These are phyloP conservation scores for Magnusiomyces paraingens DNA, from an alignment of 1,139 yeast species.

Conservation along the genomic window DNA sequence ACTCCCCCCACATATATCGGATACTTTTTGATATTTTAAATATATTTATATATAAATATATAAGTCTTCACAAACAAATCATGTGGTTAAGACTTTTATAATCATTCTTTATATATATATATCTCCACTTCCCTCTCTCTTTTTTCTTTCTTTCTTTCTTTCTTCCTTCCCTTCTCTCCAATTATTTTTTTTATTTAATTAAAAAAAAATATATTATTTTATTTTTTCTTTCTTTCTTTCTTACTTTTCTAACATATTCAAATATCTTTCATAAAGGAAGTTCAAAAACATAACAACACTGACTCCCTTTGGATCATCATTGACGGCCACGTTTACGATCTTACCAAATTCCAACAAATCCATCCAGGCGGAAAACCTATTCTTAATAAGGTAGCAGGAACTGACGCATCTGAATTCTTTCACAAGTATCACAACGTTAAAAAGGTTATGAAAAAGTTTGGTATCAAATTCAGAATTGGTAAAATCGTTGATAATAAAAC, in stretches of 20 bases:
- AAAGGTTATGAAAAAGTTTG: conserved; percentile 36
- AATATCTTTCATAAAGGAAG: conserved; percentile 42
- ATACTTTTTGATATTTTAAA: no score
- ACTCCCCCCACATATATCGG: no score
- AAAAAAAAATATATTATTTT: no score
- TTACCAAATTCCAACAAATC: conserved; percentile 75
- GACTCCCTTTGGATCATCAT: conserved; percentile 85
- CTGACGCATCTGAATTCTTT: conserved; percentile 82
- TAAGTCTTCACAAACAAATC: no score
- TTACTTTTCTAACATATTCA: neutral
- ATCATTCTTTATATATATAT: neutral
- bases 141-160: neutral
- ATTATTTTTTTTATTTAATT: no score
- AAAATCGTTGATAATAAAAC: conserved; percentile 14
- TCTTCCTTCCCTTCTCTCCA: neutral
- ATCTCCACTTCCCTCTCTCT: neutral
- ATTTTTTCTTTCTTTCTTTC: no score
- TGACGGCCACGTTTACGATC: conserved; percentile 82
- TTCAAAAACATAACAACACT: conserved; percentile 67
- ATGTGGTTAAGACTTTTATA: neutral
- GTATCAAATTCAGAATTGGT: conserved; percentile 36
- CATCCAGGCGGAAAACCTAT: conserved; percentile 90
- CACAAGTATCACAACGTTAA: conserved; percentile 41
- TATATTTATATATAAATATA: no score
- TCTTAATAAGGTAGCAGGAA: conserved; percentile 74